Percentiles rank a stretch among this genome's conserved stretches.
phyloP scores from a whole-genome alignment of 2,329 filamentous ascomycete genomes.

The Colletotrichum spaethianum region DNA sequence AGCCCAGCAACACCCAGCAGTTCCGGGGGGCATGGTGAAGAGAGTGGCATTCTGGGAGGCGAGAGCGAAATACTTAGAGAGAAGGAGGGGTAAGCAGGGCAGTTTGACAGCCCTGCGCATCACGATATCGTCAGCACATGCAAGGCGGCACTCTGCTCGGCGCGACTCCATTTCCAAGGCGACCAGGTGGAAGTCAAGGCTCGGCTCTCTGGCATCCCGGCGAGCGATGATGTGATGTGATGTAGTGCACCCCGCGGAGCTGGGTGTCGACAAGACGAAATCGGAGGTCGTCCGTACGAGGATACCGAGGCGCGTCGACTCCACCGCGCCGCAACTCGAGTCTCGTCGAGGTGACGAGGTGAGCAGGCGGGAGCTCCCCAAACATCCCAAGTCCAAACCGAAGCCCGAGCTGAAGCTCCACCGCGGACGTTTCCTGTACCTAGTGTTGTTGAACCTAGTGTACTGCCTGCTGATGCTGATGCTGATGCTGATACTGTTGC shows the following conservation, averaged over 20 bases:
- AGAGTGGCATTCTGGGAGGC: neutral
- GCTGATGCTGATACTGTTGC: neutral
- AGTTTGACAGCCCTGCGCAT: slow-evolving; percentile 31
- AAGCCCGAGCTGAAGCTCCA: neutral
- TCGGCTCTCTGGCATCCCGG: neutral
- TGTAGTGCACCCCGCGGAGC: neutral
- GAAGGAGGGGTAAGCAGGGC: neutral
- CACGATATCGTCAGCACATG: slow-evolving; percentile 29
- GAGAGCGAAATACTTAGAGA: neutral
- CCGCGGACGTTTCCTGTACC: neutral
- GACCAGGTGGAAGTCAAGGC: neutral
- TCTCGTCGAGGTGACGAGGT: too few species aligned
- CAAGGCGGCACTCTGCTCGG: neutral
- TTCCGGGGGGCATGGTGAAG: slow-evolving; percentile 15
- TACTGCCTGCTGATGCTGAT: neutral
- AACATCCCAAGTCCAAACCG: too few species aligned
- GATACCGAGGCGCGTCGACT: neutral
- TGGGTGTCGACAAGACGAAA: neutral
- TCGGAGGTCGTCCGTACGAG: slow-evolving; percentile 14
- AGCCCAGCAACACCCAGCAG: slow-evolving; percentile 30
- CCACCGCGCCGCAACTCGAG: neutral
- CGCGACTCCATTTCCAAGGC: neutral
- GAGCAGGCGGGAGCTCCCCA: neutral
- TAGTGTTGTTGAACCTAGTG: neutral
- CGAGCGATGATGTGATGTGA: slow-evolving; percentile 17